phyloP scores from a whole-genome alignment of 352 stramenopile genomes.

The Phytophthora quininea region DNA sequence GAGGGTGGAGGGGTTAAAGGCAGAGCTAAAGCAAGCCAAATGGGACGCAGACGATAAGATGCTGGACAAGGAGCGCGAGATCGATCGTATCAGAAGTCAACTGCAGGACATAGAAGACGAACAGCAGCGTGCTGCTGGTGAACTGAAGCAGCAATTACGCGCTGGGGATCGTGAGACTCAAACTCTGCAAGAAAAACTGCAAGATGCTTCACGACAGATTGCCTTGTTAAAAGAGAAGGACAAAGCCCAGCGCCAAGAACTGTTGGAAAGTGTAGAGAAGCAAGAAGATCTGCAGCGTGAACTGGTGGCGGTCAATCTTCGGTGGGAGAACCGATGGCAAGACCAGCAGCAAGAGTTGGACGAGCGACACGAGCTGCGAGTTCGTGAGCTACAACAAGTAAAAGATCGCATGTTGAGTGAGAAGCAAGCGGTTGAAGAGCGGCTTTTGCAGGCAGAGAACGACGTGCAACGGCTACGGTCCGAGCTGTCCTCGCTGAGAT shows the following conservation, averaged over 20 bases:
- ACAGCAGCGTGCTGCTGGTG: conserved; percentile 37
- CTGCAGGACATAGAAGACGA: conserved; percentile 69
- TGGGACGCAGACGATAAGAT: conserved; percentile 70
- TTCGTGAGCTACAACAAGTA: conserved; percentile 59
- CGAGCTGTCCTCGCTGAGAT: conserved; percentile 54
- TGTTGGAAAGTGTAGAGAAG: conserved; percentile 56
- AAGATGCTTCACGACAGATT: conserved; percentile 49
- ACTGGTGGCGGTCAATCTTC: conserved; percentile 64
- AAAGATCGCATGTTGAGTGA: conserved; percentile 62
- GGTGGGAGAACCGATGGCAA: conserved; percentile 74
- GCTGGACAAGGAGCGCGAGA: conserved; percentile 62
- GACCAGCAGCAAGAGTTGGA: conserved; percentile 64
- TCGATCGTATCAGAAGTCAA: conserved; percentile 53
- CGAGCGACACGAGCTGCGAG: conserved; percentile 46
- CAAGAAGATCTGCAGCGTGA: conserved; percentile 71
- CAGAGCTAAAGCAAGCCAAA: conserved; percentile 63
- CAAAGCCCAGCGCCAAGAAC: conserved; percentile 60
- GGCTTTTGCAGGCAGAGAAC: conserved; percentile 63
- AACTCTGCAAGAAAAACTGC: conserved; percentile 54
- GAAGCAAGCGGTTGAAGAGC: conserved; percentile 66
- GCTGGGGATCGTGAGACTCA: conserved; percentile 46
- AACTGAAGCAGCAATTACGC: conserved; percentile 67
- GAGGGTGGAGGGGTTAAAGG: conserved; percentile 48
- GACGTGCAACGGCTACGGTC: conserved; percentile 59
- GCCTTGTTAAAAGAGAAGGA: conserved; percentile 68